Conservation (phyloP, 306 rosid species). For the Pyrus betulifolia region DNA sequence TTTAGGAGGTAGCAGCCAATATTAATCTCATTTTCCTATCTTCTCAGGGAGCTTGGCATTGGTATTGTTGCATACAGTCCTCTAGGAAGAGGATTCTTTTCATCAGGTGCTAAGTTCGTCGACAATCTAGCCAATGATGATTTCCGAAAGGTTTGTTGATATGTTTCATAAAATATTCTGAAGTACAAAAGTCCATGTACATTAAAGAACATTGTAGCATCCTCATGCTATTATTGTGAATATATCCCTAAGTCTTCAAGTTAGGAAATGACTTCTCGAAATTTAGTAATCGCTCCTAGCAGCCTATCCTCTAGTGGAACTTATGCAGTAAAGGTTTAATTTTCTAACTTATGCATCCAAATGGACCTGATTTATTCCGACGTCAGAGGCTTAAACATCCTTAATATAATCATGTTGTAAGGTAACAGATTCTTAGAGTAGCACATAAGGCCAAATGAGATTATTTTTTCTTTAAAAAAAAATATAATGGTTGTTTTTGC, state of each 20-base stretch:
- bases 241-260: background rate
- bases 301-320: background rate
- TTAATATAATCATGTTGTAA: background rate
- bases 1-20: background rate
- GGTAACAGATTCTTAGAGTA: background rate
- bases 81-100: conserved; percentile 59
- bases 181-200: background rate
- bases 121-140: conserved; percentile 25
- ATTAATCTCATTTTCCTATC: background rate
- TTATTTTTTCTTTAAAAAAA: too few relatives aligned
- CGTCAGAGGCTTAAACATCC: background rate
- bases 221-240: background rate
- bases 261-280: background rate
- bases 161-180: background rate
- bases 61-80: conserved; percentile 69
- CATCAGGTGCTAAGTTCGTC: conserved; percentile 37
- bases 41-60: conserved; percentile 47
- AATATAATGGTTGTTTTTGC: too few relatives aligned
- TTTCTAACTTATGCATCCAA: background rate
- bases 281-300: background rate
- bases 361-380: background rate
- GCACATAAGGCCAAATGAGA: background rate
- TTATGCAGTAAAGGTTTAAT: background rate
- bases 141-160: conserved; percentile 38
- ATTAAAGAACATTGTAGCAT: background rate